Conservation (phyloP, 1,139 yeast species). For the Pichia cactophila region DNA sequence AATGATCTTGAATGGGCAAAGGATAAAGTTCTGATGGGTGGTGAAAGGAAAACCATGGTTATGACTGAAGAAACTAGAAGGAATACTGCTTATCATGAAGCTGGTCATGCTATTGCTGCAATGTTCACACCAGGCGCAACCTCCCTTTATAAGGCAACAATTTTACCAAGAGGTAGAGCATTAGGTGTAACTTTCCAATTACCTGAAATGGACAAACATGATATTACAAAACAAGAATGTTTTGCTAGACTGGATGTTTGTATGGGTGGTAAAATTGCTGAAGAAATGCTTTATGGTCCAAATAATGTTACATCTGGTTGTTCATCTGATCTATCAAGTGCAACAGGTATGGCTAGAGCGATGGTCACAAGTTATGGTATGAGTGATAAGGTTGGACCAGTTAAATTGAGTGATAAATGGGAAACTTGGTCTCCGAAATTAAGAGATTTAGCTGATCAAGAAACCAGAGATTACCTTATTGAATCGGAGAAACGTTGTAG, state of each 20-base stretch:
- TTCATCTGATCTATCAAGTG: constrained; percentile 81
- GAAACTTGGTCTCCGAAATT: constrained; percentile 88
- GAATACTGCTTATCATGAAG: constrained; percentile 97
- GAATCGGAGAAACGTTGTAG: constrained; percentile 78
- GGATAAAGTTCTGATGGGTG: constrained; percentile 95
- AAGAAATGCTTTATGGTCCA: constrained; percentile 82
- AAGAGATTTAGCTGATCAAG: constrained; percentile 86
- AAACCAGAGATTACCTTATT: constrained; percentile 68
- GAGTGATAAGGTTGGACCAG: constrained; percentile 92
- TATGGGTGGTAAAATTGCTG: constrained; percentile 99
- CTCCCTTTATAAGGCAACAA: constrained; percentile 92
- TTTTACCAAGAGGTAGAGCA: constrained; percentile 93
- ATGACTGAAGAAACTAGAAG: constrained; percentile 89
- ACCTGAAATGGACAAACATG: constrained; percentile 98
- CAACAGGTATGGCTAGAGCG: constrained; percentile 89
- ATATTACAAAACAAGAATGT: constrained; percentile 83
- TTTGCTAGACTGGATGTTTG: constrained; percentile 90
- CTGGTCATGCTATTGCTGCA: constrained; percentile 98
- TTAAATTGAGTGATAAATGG: constrained; percentile 82
- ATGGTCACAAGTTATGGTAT: constrained; percentile 97
- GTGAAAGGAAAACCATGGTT: constrained; percentile 96
- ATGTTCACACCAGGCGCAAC: constrained; percentile 94
- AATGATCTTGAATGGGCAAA: constrained; percentile 97
- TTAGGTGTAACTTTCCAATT: constrained; percentile 94
- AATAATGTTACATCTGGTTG: constrained; percentile 95